Evolutionary conservation across 306 rosid genomes (phyloP), one percentile per base, ranked within the genome.

Genomic region (Quercus alba): DNA sequence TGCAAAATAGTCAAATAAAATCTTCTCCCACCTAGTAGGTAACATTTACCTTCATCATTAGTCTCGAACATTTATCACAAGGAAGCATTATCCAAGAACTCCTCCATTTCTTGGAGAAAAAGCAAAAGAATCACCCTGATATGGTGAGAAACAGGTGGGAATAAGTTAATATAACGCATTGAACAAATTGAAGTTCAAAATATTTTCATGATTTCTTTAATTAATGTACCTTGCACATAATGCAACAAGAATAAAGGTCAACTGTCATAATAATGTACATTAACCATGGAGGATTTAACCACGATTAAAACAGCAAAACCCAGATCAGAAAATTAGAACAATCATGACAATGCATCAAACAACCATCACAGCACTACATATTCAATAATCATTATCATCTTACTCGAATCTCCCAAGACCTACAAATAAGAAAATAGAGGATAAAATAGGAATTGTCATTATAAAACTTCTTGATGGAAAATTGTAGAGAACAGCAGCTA

Each of bases 311-410:
- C 8, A 23, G 28, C 18, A 31, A 72, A 12, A 30, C 38, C 9
- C 13, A 18, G 5, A 77, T 14, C 61, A 68, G 26, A 73, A 78
- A 56, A 26, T 62, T 25, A 62, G 35, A 62, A 13, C 69, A 62
- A 12, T 5, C 33, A 62, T n/a, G 21, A 17, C 17, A 59, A 23
- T 59, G 31, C 15, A 25, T 59, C 67, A 59, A 59, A 59, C 31
- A 11, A 59, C 67, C 67, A 59, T 23, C 28, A 56, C 56, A 81
- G 78, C 81, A 62, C 31, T 38, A 38, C 8, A 84, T 49, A 67
- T 72, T 74, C 71, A 56, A 75, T 33, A 75, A 82, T 68, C 80
- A 82, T 78, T 70, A 49, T 49, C 30, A 33, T 66, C 75, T 82
- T 17, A 52, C 46, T 73, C 64, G 10, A 54, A 31, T 55, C 41